Evolutionary conservation across 441 rosid species (phyloP).

Genomic region (Pelargonium australe): DNA sequence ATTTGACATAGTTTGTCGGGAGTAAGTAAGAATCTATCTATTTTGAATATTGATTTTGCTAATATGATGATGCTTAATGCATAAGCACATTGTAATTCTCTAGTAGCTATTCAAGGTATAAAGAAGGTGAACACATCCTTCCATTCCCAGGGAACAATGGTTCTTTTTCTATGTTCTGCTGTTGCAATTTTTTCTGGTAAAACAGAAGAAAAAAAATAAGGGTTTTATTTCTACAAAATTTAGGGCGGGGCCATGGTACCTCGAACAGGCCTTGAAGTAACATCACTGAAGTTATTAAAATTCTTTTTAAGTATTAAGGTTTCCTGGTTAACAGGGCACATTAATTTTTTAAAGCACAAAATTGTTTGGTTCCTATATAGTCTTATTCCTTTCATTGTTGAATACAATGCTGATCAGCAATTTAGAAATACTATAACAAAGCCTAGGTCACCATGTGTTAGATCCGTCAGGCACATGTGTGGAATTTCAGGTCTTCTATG

Average conservation of each 20-base stretch:
- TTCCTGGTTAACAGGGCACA: slow-evolving; percentile 11
- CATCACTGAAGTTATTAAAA: neutral
- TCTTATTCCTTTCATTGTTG: no score
- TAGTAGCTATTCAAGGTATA: slow-evolving; percentile 5
- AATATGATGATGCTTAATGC: neutral
- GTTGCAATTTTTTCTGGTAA: neutral
- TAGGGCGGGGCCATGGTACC: slow-evolving; percentile 5
- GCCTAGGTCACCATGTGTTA: no score
- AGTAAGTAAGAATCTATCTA: neutral
- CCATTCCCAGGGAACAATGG: neutral
- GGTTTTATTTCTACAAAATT: neutral
- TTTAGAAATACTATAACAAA: no score
- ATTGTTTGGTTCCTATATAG: neutral
- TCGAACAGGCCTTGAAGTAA: neutral
- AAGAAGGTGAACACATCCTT: slow-evolving; percentile 5
- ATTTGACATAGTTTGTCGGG: neutral
- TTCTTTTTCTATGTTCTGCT: neutral
- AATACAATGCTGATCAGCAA: no score
- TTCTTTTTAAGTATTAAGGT: neutral
- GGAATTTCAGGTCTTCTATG: slow-evolving; percentile 1
- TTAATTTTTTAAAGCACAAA: slow-evolving; percentile 5
- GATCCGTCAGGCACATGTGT: slow-evolving; percentile 1
- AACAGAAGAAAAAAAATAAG: neutral
- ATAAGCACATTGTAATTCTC: neutral
- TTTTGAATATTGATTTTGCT: neutral